A percentile compares a stretch with the other conserved stretches of the same genome.
These are phyloP conservation scores for Theobroma grandiflorum DNA, from an alignment of 441 rosid genomes.

Conservation along the genomic window DNA sequence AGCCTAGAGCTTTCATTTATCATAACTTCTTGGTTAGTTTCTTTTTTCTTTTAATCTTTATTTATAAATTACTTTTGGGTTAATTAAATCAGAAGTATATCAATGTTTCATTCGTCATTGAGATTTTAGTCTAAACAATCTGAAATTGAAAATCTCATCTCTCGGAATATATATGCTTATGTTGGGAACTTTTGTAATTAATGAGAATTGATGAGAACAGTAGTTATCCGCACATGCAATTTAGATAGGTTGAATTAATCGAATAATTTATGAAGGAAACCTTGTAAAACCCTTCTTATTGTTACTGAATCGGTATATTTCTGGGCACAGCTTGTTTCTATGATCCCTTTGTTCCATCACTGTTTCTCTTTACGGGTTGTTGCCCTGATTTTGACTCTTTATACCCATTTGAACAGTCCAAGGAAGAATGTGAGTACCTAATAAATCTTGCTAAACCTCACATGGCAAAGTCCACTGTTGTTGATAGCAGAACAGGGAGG, in stretches of 20 bases:
- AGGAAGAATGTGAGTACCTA: conserved; percentile 75
- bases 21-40: conserved; percentile 68
- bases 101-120: neutral
- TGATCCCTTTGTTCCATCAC: neutral
- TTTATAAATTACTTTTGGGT: neutral
- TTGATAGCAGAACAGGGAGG: conserved; percentile 67
- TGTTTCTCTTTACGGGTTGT: conserved; percentile 4
- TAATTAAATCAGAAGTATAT: conserved; percentile 2
- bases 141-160: neutral
- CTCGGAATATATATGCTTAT: neutral
- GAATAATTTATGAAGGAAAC: neutral
- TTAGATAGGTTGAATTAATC: neutral
- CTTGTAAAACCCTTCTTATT: neutral
- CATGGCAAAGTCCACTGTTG: conserved; percentile 74
- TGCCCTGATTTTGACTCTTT: neutral
- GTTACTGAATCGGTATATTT: neutral
- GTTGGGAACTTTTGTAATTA: neutral
- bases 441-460: conserved; percentile 70
- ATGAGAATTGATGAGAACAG: neutral
- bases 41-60: neutral
- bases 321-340: neutral
- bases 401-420: conserved; percentile 52
- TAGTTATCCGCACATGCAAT: neutral
- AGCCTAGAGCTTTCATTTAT: conserved; percentile 73
- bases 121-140: neutral